Percentiles rank a stretch among this genome's conserved stretches.
Conservation (phyloP, 352 stramenopile species). For the Globisporangium cederbergense region DNA sequence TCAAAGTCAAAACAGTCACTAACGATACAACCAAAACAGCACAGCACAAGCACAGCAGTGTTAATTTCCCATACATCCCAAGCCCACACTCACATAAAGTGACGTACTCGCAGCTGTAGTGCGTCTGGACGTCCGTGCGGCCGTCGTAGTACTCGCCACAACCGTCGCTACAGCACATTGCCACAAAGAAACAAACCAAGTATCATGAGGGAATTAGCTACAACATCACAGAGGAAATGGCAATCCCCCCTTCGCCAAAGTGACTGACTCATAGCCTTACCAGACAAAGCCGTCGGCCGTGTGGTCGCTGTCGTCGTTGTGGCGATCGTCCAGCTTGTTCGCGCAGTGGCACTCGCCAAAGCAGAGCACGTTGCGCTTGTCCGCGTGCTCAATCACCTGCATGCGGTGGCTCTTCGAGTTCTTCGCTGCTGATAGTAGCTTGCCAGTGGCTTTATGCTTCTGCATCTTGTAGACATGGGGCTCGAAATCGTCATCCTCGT, state of each 20-base stretch:
- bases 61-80: not conserved
- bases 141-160: slow-evolving; percentile 7
- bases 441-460: not conserved
- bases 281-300: slow-evolving; percentile 16
- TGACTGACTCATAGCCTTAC: not conserved
- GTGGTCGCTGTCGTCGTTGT: slow-evolving; percentile 13
- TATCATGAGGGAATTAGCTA: not conserved
- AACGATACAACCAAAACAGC: not conserved
- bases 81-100: not conserved
- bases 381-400: slow-evolving; percentile 26
- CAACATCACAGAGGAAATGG: not conserved
- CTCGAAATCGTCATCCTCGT: slow-evolving; percentile 12
- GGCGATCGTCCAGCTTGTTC: slow-evolving; percentile 14
- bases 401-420: not conserved
- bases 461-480: slow-evolving; percentile 4
- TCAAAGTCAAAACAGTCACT: slow-evolving; percentile 40
- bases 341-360: slow-evolving; percentile 31
- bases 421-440: not conserved
- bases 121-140: not conserved
- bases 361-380: slow-evolving; percentile 28
- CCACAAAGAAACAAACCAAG: not conserved
- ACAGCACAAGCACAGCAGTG: not conserved
- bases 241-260: too few species aligned
- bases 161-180: slow-evolving; percentile 8
- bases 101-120: slow-evolving; percentile 24